Percentiles rank a stretch among this genome's conserved stretches.
Conservation (phyloP, 768 basidiomycete species). For the Postia placenta region DNA sequence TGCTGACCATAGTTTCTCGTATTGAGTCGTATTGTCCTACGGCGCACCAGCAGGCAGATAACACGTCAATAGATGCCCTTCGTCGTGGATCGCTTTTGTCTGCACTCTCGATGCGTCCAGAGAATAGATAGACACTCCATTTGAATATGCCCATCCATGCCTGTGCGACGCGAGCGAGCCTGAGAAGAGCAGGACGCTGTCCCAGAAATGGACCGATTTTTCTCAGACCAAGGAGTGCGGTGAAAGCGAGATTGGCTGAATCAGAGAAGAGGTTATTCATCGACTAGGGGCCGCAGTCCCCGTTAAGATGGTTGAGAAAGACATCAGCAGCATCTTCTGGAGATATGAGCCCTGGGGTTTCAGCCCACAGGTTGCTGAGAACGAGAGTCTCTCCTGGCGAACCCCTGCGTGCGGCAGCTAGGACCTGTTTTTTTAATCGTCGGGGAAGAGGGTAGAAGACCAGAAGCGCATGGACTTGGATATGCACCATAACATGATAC, state of each 20-base stretch:
- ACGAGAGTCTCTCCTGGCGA: constrained; percentile 10
- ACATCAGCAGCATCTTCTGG: constrained; percentile 22
- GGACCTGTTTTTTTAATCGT: constrained; percentile 4
- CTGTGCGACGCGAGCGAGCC: constrained; percentile 17
- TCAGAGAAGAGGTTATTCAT: constrained; percentile 3
- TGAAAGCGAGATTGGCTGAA: constrained; percentile 24
- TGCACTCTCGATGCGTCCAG: constrained; percentile 18
- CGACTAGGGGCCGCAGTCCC: constrained; percentile 10
- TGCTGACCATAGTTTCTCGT: constrained; percentile 24
- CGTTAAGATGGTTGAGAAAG: constrained; percentile 26
- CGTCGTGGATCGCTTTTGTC: constrained; percentile 12
- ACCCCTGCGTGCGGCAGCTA: constrained; percentile 14
- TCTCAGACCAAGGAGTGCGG: constrained; percentile 27
- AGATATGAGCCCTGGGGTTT: constrained; percentile 10
- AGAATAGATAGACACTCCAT: constrained; percentile 31
- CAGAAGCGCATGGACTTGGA: not conserved
- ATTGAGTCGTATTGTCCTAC: constrained; percentile 23
- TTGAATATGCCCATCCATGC: constrained; percentile 32
- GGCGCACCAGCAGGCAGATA: constrained; percentile 25
- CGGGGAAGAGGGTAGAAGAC: not conserved
- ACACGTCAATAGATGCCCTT: constrained; percentile 23
- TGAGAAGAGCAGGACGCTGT: constrained; percentile 16
- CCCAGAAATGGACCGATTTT: constrained; percentile 24
- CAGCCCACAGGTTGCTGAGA: constrained; percentile 23
- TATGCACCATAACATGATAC: not conserved